phyloP scores from a whole-genome alignment of 2,329 filamentous ascomycete genomes.

The Cytospora schulzeri region DNA sequence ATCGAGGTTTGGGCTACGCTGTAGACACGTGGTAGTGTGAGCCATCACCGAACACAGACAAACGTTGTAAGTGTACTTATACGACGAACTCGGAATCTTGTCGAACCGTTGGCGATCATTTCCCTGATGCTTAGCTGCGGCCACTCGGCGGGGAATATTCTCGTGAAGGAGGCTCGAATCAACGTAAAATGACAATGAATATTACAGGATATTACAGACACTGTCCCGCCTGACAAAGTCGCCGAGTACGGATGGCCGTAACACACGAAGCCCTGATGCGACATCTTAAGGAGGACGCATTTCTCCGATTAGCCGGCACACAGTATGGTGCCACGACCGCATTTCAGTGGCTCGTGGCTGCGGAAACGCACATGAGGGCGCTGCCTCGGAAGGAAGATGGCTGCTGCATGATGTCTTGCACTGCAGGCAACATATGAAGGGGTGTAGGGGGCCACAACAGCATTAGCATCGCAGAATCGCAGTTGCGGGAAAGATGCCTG shows the following conservation, averaged over 20 bases:
- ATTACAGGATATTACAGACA: not conserved
- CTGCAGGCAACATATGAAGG: conserved; percentile 9
- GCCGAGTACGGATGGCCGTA: not conserved
- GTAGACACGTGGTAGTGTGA: not conserved
- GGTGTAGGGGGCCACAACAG: not conserved
- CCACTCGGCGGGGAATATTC: not conserved
- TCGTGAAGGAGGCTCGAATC: not conserved
- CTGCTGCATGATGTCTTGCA: conserved; percentile 24
- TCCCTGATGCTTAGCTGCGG: not conserved
- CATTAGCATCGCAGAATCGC: not conserved
- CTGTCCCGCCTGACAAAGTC: not conserved
- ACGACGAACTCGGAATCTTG: not conserved
- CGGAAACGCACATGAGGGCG: conserved; percentile 17
- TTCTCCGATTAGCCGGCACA: not conserved
- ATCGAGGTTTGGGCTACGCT: not conserved
- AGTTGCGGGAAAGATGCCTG: not conserved
- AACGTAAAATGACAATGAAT: not conserved
- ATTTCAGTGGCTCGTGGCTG: not conserved
- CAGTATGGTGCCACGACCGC: conserved; percentile 8
- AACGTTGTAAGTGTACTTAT: not conserved
- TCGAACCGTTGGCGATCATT: not conserved
- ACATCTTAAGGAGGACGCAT: conserved; percentile 12
- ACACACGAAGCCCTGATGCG: conserved; percentile 10
- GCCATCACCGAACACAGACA: not conserved
- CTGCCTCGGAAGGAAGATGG: not conserved